These are phyloP conservation scores for Apiotrichum gamsii DNA, from an alignment of 1,284 basidiomycete genomes.

Conservation along the genomic window DNA sequence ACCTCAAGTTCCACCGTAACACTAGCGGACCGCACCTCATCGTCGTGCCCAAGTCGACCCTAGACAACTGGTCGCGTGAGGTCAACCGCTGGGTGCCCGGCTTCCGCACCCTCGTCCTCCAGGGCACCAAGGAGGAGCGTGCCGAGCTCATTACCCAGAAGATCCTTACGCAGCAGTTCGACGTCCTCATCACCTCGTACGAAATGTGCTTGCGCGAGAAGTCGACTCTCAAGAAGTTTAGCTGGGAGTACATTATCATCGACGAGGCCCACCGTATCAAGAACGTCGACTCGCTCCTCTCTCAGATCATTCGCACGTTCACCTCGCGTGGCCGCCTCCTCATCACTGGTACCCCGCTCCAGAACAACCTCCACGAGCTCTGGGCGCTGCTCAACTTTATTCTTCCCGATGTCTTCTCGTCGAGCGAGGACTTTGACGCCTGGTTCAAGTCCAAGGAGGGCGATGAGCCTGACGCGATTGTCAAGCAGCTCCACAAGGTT, in stretches of 20 bases:
- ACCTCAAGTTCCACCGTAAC: slow-evolving; percentile 77
- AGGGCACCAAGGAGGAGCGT: slow-evolving; percentile 86
- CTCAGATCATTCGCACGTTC: slow-evolving; percentile 91
- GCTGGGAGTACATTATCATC: slow-evolving; percentile 97
- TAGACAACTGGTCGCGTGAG: slow-evolving; percentile 95
- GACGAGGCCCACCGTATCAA: slow-evolving; percentile 99
- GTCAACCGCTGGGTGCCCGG: slow-evolving; percentile 89
- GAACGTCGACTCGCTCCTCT: slow-evolving; percentile 94
- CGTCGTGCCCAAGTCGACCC: slow-evolving; percentile 94
- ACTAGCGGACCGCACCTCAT: slow-evolving; percentile 82
- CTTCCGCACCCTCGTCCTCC: slow-evolving; percentile 73
- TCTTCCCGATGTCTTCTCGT: slow-evolving; percentile 56
- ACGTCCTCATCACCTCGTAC: slow-evolving; percentile 94
- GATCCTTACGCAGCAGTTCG: slow-evolving; percentile 82
- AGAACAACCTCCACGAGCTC: slow-evolving; percentile 95
- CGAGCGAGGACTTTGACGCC: slow-evolving; percentile 69
- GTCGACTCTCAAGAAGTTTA: slow-evolving; percentile 83
- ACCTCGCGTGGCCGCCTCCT: slow-evolving; percentile 80
- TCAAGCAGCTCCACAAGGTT: slow-evolving; percentile 96
- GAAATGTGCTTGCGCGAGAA: slow-evolving; percentile 97
- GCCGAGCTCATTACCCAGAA: slow-evolving; percentile 68
- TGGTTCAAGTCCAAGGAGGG: slow-evolving; percentile 71
- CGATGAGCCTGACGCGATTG: slow-evolving; percentile 73
- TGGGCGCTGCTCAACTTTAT: slow-evolving; percentile 96
- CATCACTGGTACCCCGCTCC: slow-evolving; percentile 95